These are phyloP conservation scores for Colletotrichum plurivorum DNA, from an alignment of 2,329 filamentous ascomycete species.

Conservation along the genomic window DNA sequence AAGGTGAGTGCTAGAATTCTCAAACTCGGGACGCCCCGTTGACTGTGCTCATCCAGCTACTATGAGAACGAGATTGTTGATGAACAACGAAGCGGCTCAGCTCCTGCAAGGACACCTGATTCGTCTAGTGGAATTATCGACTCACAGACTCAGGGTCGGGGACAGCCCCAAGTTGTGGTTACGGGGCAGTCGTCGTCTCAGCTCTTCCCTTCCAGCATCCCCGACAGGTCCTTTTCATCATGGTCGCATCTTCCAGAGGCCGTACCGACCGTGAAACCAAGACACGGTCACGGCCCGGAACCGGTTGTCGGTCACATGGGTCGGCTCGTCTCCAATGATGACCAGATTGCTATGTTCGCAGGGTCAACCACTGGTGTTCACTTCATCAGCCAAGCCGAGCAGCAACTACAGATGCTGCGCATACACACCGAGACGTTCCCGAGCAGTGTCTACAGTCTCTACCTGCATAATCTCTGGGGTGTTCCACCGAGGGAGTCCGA, in stretches of 20 bases:
- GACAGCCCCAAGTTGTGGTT: neutral
- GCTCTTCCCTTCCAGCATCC: neutral
- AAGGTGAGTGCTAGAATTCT: constrained; percentile 13
- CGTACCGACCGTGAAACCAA: neutral
- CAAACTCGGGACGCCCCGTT: neutral
- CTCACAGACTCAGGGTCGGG: neutral
- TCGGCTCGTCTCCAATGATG: constrained; percentile 43
- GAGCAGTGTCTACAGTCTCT: constrained; percentile 43
- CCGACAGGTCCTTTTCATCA: neutral
- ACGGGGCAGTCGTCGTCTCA: neutral
- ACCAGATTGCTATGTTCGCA: constrained; percentile 44
- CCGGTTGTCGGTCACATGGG: constrained; percentile 47
- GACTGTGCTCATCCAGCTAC: constrained; percentile 11
- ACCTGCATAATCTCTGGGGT: constrained; percentile 43
- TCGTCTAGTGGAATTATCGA: neutral
- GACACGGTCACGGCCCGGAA: constrained; percentile 1
- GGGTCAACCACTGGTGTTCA: constrained; percentile 47
- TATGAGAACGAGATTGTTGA: constrained; percentile 33
- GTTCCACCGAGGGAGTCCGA: neutral
- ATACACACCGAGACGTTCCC: constrained; percentile 45
- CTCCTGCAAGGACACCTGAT: constrained; percentile 5
- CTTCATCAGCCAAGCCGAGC: constrained; percentile 46
- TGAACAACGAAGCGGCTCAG: constrained; percentile 6
- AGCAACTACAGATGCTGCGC: constrained; percentile 44
- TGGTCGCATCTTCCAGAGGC: constrained; percentile 3